phyloP scores from a whole-genome alignment of 331 rosid genomes.

The Phaseolus coccineus region DNA sequence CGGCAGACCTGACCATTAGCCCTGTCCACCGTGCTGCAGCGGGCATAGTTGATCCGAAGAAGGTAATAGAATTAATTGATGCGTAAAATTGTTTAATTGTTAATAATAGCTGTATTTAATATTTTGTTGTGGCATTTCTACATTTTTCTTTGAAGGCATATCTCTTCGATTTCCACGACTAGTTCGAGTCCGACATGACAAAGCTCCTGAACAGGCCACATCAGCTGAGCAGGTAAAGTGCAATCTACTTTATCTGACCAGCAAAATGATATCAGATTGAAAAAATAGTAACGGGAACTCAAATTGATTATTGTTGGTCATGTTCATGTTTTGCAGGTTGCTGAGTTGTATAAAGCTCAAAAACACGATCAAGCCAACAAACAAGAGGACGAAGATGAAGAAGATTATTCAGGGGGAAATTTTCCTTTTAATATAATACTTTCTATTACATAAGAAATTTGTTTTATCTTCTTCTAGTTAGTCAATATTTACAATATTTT shows the following conservation, averaged over 20 bases:
- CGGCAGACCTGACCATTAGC: constrained; percentile 94
- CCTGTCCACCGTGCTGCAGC: constrained; percentile 94
- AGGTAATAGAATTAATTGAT: constrained; percentile 64
- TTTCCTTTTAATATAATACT: not conserved
- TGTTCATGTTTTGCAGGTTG: constrained; percentile 61
- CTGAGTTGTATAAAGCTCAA: constrained; percentile 87
- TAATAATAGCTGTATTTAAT: constrained; percentile 23
- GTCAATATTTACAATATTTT: too few species aligned
- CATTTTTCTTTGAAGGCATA: constrained; percentile 58
- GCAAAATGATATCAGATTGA: constrained; percentile 8
- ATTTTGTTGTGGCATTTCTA: constrained; percentile 5
- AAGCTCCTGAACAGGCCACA: constrained; percentile 82
- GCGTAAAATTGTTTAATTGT: not conserved
- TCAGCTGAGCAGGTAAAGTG: constrained; percentile 79
- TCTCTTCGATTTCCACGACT: constrained; percentile 93
- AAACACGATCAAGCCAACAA: constrained; percentile 63
- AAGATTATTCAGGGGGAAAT: constrained; percentile 59
- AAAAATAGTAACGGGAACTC: constrained; percentile 4
- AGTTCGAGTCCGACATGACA: constrained; percentile 81
- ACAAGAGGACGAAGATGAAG: constrained; percentile 60
- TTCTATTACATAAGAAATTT: too few species aligned
- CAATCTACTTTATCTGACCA: constrained; percentile 27
- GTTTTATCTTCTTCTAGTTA: too few species aligned
- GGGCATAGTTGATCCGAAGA: constrained; percentile 76
- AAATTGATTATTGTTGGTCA: not conserved